Evolutionary conservation across 2,329 filamentous ascomycete species (phyloP), one percentile per base, ranked within the genome.

Genomic region (Colletotrichum salicis): DNA sequence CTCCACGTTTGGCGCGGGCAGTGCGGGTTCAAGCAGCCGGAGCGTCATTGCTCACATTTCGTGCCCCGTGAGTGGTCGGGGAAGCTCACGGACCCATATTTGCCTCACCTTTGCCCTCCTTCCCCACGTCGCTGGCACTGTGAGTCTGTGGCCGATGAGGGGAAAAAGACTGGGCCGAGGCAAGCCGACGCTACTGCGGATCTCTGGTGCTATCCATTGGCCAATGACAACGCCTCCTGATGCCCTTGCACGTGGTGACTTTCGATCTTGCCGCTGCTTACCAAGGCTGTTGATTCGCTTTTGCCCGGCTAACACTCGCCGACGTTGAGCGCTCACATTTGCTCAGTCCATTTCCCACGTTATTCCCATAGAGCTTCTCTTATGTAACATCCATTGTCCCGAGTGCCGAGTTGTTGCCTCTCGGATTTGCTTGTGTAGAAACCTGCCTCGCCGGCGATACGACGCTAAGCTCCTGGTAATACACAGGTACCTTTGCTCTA

Each of bases 111-210:
- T 22, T n/a, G 41, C 7, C 6, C 5, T 22, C 19, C 19, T 48
- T 48, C 41, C 19, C 41, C 41, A 48, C 41, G 31, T 55, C 55
- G 19, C 24, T 29, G 22, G 13, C 41, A 67, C 55, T 61, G 56
- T 60, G 56, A 37, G 19, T 33, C 55, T 61, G 56, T 60, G 56
- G n/a, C 22, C 35, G 24, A 19, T 69, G 69, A 71, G 69, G 69
- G 69, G 69, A 55, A 71, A 71, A 41, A 27, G n/a, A 35, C 41
- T 69, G 59, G 71, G 72, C 73, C 73, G 71, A 74, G 73, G 73
- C 71, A 74, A 74, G 64, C 73, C 73, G 73, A 54, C 48, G 37
- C 33, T 24, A 59, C 41, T 52, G 51, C 63, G 72, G 72, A 52
- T 51, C 55, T 67, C 51, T 55, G 66, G 55, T 61, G 4, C 11